These are phyloP conservation scores for Salvia splendens DNA, from an alignment of 257 asterid genomes.

Conservation along the genomic window DNA sequence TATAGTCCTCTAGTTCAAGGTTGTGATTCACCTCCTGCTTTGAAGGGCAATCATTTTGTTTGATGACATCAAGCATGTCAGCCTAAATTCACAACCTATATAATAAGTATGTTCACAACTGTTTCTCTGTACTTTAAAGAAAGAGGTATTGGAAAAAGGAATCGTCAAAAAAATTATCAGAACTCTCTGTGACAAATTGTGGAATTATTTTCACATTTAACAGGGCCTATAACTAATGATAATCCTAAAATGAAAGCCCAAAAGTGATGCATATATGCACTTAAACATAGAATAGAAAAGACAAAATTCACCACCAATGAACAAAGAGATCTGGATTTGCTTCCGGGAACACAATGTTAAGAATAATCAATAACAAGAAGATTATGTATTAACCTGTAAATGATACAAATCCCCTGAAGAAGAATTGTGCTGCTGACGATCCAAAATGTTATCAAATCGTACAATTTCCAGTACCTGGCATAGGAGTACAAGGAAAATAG, in stretches of 20 bases:
- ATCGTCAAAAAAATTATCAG: neutral
- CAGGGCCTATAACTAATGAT: neutral
- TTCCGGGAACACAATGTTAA: neutral
- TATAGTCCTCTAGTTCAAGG: neutral
- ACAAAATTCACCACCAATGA: neutral
- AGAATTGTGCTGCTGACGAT: conserved; percentile 15
- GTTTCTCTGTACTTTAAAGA: neutral
- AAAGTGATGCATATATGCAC: conserved; percentile 7
- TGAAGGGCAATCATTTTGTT: neutral
- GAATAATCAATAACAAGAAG: neutral
- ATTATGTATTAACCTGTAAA: conserved; percentile 40
- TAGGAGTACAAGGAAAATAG: conserved; percentile 5
- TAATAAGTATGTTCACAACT: conserved; percentile 5
- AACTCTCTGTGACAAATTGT: neutral
- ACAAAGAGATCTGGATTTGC: conserved; percentile 22
- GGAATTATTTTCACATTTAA: conserved; percentile 11
- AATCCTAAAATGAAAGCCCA: conserved; percentile 6
- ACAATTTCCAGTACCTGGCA: conserved; percentile 40
- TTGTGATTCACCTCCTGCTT: neutral
- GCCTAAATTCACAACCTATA: neutral
- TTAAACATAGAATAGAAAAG: neutral
- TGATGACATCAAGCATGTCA: conserved; percentile 9
- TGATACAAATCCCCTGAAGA: conserved; percentile 39
- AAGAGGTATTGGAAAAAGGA: neutral
- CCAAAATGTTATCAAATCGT: conserved; percentile 27